Evolutionary conservation across 2,329 filamentous ascomycete species (phyloP).

Genomic region (Amauroascus verrucosus): DNA sequence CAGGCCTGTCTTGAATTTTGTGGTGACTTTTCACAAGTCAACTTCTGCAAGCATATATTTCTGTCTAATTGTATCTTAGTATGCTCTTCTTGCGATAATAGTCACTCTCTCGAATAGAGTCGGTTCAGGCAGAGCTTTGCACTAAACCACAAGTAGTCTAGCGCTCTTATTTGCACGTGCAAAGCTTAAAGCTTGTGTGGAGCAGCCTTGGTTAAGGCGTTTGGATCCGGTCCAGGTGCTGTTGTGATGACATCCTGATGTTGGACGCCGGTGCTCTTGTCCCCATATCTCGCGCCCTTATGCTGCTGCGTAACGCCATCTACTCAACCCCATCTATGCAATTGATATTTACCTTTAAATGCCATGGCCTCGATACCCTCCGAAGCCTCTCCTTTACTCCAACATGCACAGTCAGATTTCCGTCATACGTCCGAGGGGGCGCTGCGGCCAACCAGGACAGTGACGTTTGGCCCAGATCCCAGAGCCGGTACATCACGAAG

Average conservation of each 20-base stretch:
- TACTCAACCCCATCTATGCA: neutral
- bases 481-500: conserved; percentile 37
- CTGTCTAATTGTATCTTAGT: too few relatives aligned
- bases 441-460: conserved; percentile 33
- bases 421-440: conserved; percentile 31
- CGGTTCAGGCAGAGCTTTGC: too few relatives aligned
- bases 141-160: neutral
- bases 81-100: too few relatives aligned
- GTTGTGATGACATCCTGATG: neutral
- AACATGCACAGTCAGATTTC: conserved; percentile 6
- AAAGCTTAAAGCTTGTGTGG: conserved; percentile 6
- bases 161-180: neutral
- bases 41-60: too few relatives aligned
- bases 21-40: neutral
- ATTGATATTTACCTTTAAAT: neutral
- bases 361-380: conserved; percentile 10
- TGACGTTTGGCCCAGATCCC: conserved; percentile 41
- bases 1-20: neutral
- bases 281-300: neutral
- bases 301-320: neutral
- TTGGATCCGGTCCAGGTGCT: neutral
- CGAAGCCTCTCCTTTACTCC: conserved; percentile 14
- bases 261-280: neutral
- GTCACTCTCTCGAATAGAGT: too few relatives aligned
- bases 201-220: neutral